Percentiles rank a stretch among this genome's conserved stretches.
These are phyloP conservation scores for Suillus tomentosus DNA, from an alignment of 768 basidiomycete genomes.

Conservation along the genomic window DNA sequence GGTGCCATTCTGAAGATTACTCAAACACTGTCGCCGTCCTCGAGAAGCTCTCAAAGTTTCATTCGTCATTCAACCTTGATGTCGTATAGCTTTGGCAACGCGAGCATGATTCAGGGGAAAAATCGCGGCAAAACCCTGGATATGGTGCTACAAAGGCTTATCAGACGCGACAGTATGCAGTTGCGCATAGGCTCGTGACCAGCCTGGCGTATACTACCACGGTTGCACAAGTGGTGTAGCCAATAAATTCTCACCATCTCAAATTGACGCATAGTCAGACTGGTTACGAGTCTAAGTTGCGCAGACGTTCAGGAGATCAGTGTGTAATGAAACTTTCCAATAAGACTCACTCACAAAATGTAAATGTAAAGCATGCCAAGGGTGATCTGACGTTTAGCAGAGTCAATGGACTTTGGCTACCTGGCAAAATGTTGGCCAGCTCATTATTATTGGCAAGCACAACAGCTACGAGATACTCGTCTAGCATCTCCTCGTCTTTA, in stretches of 20 bases:
- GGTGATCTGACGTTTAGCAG: conserved; percentile 55
- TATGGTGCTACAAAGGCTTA: conserved; percentile 41
- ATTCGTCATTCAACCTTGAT: too few relatives aligned
- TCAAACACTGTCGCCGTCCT: too few relatives aligned
- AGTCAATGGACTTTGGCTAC: conserved; percentile 68
- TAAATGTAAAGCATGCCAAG: conserved; percentile 70
- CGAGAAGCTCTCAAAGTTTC: too few relatives aligned
- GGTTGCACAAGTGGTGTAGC: too few relatives aligned
- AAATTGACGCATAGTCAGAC: too few relatives aligned
- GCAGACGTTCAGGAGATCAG: conserved; percentile 49
- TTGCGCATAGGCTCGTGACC: conserved; percentile 28
- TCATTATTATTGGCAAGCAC: too few relatives aligned
- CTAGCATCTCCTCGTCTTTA: too few relatives aligned
- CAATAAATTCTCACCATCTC: too few relatives aligned
- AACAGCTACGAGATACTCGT: too few relatives aligned
- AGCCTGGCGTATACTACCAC: too few relatives aligned
- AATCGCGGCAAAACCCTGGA: conserved; percentile 64
- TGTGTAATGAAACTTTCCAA: background rate
- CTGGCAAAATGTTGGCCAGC: conserved; percentile 44
- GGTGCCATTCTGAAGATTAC: too few relatives aligned
- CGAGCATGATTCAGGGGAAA: conserved; percentile 64
- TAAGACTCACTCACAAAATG: conserved; percentile 59
- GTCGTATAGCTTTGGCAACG: conserved; percentile 34
- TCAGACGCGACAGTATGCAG: conserved; percentile 42
- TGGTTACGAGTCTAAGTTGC: conserved; percentile 37